Percentiles rank a stretch among this genome's conserved stretches.
Conservation (phyloP, 441 rosid species). For the Eutrema salsugineum region DNA sequence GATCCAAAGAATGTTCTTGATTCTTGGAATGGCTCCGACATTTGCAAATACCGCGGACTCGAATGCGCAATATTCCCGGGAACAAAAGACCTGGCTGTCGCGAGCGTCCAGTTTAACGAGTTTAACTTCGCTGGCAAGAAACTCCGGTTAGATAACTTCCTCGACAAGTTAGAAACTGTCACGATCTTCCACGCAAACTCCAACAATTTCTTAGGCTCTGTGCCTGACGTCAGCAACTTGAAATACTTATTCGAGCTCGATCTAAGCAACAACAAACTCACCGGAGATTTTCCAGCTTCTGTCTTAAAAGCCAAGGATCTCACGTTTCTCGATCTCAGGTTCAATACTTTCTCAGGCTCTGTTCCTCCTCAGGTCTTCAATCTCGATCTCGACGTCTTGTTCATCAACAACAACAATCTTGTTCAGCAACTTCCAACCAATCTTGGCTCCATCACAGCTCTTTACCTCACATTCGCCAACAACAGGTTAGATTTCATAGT, state of each 20-base stretch:
- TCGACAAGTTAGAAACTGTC: slow-evolving; percentile 54
- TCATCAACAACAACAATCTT: slow-evolving; percentile 64
- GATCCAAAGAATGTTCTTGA: slow-evolving; percentile 53
- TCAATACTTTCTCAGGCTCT: slow-evolving; percentile 57
- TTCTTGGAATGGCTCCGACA: slow-evolving; percentile 54
- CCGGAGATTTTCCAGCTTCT: slow-evolving; percentile 62
- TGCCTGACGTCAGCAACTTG: slow-evolving; percentile 51
- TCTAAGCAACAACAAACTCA: slow-evolving; percentile 63
- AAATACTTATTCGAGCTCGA: slow-evolving; percentile 71
- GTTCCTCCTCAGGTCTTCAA: slow-evolving; percentile 65
- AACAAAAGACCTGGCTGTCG: slow-evolving; percentile 45
- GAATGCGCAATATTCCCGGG: slow-evolving; percentile 55
- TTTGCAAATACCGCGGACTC: slow-evolving; percentile 64
- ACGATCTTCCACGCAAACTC: slow-evolving; percentile 82
- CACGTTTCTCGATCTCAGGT: slow-evolving; percentile 65
- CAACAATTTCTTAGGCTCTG: slow-evolving; percentile 54
- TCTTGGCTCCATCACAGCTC: slow-evolving; percentile 45
- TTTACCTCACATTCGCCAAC: slow-evolving; percentile 68
- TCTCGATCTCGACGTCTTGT: slow-evolving; percentile 55
- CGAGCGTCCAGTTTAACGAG: slow-evolving; percentile 63
- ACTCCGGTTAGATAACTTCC: slow-evolving; percentile 53
- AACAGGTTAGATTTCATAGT: slow-evolving; percentile 32
- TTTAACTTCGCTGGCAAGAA: slow-evolving; percentile 48
- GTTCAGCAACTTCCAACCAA: slow-evolving; percentile 40
- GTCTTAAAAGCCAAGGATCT: slow-evolving; percentile 47